Conservation (phyloP, 805 yeast species). For the Blastobotrys muscicola region DNA sequence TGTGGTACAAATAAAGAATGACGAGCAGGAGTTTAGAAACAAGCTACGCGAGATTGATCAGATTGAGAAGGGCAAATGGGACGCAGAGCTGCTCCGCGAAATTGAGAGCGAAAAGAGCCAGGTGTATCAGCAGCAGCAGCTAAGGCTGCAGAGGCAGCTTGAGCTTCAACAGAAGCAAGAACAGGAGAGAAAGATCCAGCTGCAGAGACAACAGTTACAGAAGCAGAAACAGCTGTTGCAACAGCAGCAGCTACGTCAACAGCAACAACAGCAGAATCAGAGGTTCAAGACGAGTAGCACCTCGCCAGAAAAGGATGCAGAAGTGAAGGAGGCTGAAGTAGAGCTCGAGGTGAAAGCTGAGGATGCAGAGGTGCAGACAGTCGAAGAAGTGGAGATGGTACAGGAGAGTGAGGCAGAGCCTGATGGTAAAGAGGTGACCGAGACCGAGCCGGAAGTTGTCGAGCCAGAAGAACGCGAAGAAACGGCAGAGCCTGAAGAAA, state of each 20-base stretch:
- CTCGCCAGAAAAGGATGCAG: not conserved
- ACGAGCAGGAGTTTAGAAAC: constrained; percentile 29
- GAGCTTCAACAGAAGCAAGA: constrained; percentile 14
- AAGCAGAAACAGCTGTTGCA: constrained; percentile 6
- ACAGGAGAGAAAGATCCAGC: constrained; percentile 11
- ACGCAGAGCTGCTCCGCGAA: constrained; percentile 26
- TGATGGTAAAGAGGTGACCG: constrained; percentile 3
- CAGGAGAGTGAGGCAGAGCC: constrained; percentile 6
- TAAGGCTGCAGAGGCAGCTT: constrained; percentile 15
- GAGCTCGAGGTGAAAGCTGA: constrained; percentile 4
- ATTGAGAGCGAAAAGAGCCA: constrained; percentile 19
- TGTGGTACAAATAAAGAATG: constrained; percentile 19
- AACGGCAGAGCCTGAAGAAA: constrained; percentile 4
- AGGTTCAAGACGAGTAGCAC: not conserved
- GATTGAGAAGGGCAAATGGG: constrained; percentile 35
- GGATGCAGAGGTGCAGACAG: constrained; percentile 6
- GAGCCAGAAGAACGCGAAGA: constrained; percentile 3
- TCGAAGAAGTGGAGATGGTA: constrained; percentile 6
- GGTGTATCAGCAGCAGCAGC: constrained; percentile 15
- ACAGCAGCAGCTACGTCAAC: not conserved
- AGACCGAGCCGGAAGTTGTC: not conserved
- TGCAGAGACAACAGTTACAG: constrained; percentile 2
- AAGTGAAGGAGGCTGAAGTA: constrained; percentile 2
- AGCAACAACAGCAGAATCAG: not conserved
- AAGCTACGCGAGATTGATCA: constrained; percentile 32